A percentile compares a stretch with the other conserved stretches of the same genome.
Evolutionary conservation across 768 basidiomycete species (phyloP).

Genomic region (Gloeopeniophorella convolvens): DNA sequence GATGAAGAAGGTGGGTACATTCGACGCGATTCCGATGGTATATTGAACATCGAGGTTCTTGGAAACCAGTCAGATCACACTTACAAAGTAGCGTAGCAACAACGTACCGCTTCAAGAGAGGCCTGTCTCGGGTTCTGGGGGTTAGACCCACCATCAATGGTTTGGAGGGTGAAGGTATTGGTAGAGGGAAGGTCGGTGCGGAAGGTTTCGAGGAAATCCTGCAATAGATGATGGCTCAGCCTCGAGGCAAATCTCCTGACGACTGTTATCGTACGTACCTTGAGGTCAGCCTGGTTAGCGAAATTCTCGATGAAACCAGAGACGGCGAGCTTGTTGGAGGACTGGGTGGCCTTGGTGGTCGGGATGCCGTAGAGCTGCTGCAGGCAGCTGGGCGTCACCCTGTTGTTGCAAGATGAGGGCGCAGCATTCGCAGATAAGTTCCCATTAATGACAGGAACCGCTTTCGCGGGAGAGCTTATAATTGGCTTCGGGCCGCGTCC

Average conservation of each 20-base stretch:
- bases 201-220: background rate
- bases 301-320: slow-evolving; percentile 15
- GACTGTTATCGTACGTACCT: background rate
- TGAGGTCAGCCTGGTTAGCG: slow-evolving; percentile 4
- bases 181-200: background rate
- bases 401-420: background rate
- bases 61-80: background rate
- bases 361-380: slow-evolving; percentile 23
- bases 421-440: background rate
- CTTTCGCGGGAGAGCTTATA: background rate
- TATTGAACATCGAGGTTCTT: slow-evolving; percentile 24
- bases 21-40: slow-evolving; percentile 23
- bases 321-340: slow-evolving; percentile 18
- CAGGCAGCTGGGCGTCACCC: slow-evolving; percentile 17
- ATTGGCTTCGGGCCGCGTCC: background rate
- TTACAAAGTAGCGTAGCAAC: slow-evolving; percentile 1
- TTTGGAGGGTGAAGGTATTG: background rate
- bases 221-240: background rate
- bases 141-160: background rate
- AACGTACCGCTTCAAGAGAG: background rate
- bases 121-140: background rate
- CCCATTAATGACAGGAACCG: background rate
- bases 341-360: slow-evolving; percentile 13
- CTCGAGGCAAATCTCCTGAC: background rate
- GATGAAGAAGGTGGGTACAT: slow-evolving; percentile 29